Conservation (phyloP, 108 stramenopile species). For the Cyclotella sp. region DNA sequence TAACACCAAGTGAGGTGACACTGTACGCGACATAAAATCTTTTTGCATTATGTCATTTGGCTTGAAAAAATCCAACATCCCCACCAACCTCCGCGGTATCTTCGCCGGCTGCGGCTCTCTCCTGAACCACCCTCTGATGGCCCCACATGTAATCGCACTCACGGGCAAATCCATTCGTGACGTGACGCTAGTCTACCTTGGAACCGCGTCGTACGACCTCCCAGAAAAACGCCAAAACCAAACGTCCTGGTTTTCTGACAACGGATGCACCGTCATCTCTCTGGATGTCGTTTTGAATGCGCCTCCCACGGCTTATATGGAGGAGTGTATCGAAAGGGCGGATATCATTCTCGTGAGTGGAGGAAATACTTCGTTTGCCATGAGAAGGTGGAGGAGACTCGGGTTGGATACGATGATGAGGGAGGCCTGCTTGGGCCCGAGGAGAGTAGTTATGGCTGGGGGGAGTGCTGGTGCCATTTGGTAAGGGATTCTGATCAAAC, state of each 20-base stretch:
- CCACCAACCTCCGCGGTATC: slow-evolving; percentile 38
- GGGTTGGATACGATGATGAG: slow-evolving; percentile 55
- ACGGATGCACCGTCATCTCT: slow-evolving; percentile 29
- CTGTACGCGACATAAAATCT: neutral
- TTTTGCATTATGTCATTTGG: neutral
- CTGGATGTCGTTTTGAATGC: slow-evolving; percentile 39
- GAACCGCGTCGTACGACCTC: slow-evolving; percentile 55
- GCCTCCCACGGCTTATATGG: slow-evolving; percentile 30
- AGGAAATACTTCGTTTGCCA: slow-evolving; percentile 82
- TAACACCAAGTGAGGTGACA: too few species aligned
- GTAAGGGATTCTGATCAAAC: neutral
- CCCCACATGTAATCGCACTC: slow-evolving; percentile 12
- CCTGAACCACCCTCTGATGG: slow-evolving; percentile 30
- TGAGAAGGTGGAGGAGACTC: slow-evolving; percentile 68
- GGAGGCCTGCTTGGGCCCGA: slow-evolving; percentile 37
- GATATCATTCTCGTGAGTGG: slow-evolving; percentile 72
- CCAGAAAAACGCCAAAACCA: slow-evolving; percentile 30
- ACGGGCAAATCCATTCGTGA: slow-evolving; percentile 17
- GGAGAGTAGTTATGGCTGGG: slow-evolving; percentile 60
- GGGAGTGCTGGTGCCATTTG: slow-evolving; percentile 85
- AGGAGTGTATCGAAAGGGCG: slow-evolving; percentile 44
- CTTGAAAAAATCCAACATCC: neutral
- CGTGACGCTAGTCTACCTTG: slow-evolving; percentile 48
- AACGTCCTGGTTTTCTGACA: slow-evolving; percentile 27
- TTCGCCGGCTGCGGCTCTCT: slow-evolving; percentile 54